phyloP scores from a whole-genome alignment of 2,329 filamentous ascomycete species.

The Aureobasidium mangrovei region DNA sequence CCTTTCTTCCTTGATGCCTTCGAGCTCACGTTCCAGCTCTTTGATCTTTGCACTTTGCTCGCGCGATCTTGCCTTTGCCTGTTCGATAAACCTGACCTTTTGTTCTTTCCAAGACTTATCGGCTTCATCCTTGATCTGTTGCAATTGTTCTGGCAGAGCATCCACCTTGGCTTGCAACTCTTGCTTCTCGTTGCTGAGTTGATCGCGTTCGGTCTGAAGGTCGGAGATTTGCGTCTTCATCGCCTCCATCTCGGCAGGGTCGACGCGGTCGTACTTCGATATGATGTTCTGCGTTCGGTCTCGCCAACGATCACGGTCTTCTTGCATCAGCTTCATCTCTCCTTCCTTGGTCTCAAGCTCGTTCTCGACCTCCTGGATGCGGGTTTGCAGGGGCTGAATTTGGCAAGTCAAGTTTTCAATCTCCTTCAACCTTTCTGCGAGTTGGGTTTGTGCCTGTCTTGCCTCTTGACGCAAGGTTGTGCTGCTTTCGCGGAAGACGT shows the following conservation, averaged over 20 bases:
- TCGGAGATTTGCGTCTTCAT: slow-evolving; percentile 67
- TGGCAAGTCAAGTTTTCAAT: slow-evolving; percentile 65
- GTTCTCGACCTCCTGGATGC: slow-evolving; percentile 73
- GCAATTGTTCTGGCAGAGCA: slow-evolving; percentile 40
- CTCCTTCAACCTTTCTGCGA: slow-evolving; percentile 64
- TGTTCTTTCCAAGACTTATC: slow-evolving; percentile 40
- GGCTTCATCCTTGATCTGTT: slow-evolving; percentile 34
- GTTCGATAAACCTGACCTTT: slow-evolving; percentile 37
- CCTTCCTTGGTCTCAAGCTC: slow-evolving; percentile 73
- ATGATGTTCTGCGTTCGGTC: slow-evolving; percentile 93
- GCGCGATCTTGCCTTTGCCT: slow-evolving; percentile 48
- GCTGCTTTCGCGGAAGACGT: slow-evolving; percentile 90
- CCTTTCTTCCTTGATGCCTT: slow-evolving; percentile 55
- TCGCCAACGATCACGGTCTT: slow-evolving; percentile 90
- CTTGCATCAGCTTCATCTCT: slow-evolving; percentile 78
- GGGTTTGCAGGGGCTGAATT: slow-evolving; percentile 73
- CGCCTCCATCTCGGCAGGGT: slow-evolving; percentile 84
- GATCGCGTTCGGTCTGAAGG: slow-evolving; percentile 43
- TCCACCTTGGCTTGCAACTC: slow-evolving; percentile 43
- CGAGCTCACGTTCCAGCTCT: slow-evolving; percentile 42
- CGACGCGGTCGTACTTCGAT: slow-evolving; percentile 89
- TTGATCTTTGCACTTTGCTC: slow-evolving; percentile 58
- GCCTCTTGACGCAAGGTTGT: slow-evolving; percentile 82
- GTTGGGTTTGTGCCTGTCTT: slow-evolving; percentile 64
- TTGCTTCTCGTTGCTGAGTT: slow-evolving; percentile 44